Evolutionary conservation across 208 protist species (phyloP), one percentile per base, ranked within the genome.

Genomic region (Trypanosoma cruzi): DNA sequence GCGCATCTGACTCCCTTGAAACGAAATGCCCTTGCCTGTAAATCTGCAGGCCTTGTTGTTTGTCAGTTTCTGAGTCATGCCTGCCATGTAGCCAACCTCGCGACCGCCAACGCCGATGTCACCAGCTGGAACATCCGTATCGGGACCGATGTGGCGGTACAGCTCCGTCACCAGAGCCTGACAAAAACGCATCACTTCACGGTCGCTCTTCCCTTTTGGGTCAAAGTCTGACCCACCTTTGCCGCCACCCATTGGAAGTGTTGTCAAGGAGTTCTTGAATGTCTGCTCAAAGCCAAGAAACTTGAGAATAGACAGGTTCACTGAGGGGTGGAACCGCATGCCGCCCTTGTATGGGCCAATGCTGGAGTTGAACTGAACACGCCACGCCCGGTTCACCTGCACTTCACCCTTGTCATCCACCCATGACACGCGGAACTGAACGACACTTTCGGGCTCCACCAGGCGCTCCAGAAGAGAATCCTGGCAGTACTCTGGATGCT

Each of bases 251-350:
- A 98, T 94, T 26, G 94, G 90, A 28, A 98, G 81, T 44, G 80
- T 89, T 53, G 96, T 98, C 24, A 98, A 84, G 24, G 93, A 82
- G 75, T 98, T 98, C 80, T 98, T 98, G 68, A 98, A 97, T 58
- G 82, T 97, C 80, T 98, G 95, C 78, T 98, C 95, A 75, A 98
- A 98, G 61, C 92, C 96, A n/a, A 98, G 81, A 71, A 98, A 98
- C 78, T 97, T 98, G 18, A 98, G 75, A 42, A 97, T 94, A 48
- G 80, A 90, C 22, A 98, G 75, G 72, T 95, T 95, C n/a, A 97
- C 92, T 4, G 81, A 81, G 20, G 85, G 88, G 64, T 93, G 88
- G 61, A 94, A 91, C 42, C 85, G 75, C 75, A 90, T 90, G 75
- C 88, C 96, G 58, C 96, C 96, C 77, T 98, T 98, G 87, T 98